These are phyloP conservation scores for Centaurea solstitialis DNA, from an alignment of 129 eudicot species.

Conservation along the genomic window DNA sequence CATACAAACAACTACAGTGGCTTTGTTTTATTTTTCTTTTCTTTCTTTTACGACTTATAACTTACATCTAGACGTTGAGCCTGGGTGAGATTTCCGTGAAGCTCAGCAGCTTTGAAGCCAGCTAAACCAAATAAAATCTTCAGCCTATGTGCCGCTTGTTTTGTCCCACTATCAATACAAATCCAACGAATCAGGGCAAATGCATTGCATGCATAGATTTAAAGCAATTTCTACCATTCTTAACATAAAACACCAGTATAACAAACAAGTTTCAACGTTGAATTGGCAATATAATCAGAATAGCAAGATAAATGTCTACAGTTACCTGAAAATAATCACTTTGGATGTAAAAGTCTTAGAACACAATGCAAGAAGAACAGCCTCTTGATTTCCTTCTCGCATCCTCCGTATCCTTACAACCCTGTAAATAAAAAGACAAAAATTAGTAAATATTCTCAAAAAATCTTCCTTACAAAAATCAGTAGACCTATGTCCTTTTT, in stretches of 20 bases:
- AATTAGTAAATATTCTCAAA: neutral
- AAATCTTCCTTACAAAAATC: neutral
- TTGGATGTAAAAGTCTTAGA: slow-evolving; percentile 88
- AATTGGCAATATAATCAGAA: neutral
- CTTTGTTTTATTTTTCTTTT: neutral
- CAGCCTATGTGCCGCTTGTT: slow-evolving; percentile 88
- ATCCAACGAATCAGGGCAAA: neutral
- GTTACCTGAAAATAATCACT: slow-evolving; percentile 86
- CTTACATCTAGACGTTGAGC: slow-evolving; percentile 90
- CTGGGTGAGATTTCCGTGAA: slow-evolving; percentile 93
- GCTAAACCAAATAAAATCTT: slow-evolving; percentile 89
- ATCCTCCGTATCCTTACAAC: slow-evolving; percentile 85
- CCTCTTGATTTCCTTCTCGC: slow-evolving; percentile 90
- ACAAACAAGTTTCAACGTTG: neutral
- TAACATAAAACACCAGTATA: neutral
- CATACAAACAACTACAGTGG: neutral
- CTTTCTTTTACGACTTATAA: slow-evolving; percentile 13
- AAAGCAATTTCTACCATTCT: neutral
- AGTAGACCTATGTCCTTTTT: neutral
- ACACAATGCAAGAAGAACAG: slow-evolving; percentile 94
- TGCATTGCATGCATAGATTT: neutral
- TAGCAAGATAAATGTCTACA: neutral
- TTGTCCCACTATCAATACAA: slow-evolving; percentile 68
- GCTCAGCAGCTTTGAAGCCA: slow-evolving; percentile 95
- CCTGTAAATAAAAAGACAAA: slow-evolving; percentile 42